Evolutionary conservation across 2,329 filamentous ascomycete species (phyloP).

Genomic region (Ascochyta rabiei): DNA sequence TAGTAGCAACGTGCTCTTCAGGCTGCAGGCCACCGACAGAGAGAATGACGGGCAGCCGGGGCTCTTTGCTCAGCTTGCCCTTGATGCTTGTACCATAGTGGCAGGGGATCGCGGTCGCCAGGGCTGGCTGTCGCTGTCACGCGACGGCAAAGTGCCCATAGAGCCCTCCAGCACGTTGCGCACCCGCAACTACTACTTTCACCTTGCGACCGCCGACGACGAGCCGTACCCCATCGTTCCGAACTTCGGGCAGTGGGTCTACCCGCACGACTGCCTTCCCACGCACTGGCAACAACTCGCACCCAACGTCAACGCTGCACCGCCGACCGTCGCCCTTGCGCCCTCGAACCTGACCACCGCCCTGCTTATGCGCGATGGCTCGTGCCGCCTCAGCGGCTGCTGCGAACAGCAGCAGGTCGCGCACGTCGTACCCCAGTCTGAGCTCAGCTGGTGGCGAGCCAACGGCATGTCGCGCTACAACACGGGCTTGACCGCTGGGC

Average conservation of each 20-base stretch:
- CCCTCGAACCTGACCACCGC: slow-evolving; percentile 10
- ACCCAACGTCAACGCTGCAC: neutral
- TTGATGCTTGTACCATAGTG: slow-evolving; percentile 17
- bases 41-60: slow-evolving; percentile 10
- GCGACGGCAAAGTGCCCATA: slow-evolving; percentile 5
- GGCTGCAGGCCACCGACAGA: slow-evolving; percentile 11
- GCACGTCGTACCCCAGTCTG: slow-evolving; percentile 11
- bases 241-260: slow-evolving; percentile 12
- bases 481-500: neutral
- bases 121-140: slow-evolving; percentile 11
- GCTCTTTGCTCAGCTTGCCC: slow-evolving; percentile 12
- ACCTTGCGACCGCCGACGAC: slow-evolving; percentile 5
- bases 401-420: slow-evolving; percentile 12
- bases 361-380: slow-evolving; percentile 10
- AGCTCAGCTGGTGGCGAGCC: slow-evolving; percentile 13
- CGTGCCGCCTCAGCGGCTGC: slow-evolving; percentile 9
- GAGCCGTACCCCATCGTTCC: slow-evolving; percentile 10
- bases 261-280: slow-evolving; percentile 10
- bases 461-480: slow-evolving; percentile 15
- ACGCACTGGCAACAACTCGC: slow-evolving; percentile 9
- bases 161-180: slow-evolving; percentile 12
- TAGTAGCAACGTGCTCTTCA: slow-evolving; percentile 15
- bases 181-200: slow-evolving; percentile 12
- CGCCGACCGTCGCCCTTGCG: neutral
- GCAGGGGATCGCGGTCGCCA: neutral